Conservation (phyloP, 768 basidiomycete genomes). For the Leccinum aurantiacum region DNA sequence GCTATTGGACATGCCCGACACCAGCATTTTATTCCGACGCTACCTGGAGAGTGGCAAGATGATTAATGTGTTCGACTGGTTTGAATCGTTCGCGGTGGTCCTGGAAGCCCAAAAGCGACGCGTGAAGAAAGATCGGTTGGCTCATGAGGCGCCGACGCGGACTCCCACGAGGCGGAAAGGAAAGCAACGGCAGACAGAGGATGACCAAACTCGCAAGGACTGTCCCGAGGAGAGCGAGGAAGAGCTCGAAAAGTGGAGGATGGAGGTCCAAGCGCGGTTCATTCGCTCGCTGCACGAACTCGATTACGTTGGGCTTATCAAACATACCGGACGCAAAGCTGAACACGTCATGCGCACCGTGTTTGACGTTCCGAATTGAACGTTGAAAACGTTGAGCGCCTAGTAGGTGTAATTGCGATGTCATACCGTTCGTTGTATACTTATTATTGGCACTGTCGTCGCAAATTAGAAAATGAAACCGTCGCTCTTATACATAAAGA, state of each 20-base stretch:
- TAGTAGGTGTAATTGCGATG: constrained; percentile 17
- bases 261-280: constrained; percentile 75
- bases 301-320: constrained; percentile 77
- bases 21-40: constrained; percentile 70
- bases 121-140: not conserved
- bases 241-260: constrained; percentile 51
- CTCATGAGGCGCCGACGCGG: not conserved
- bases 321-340: constrained; percentile 73
- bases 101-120: constrained; percentile 55
- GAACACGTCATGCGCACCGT: constrained; percentile 74
- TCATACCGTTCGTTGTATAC: not conserved
- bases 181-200: constrained; percentile 27
- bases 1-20: constrained; percentile 65
- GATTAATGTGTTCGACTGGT: constrained; percentile 91
- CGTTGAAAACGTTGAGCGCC: not conserved
- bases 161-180: constrained; percentile 28
- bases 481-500: not conserved
- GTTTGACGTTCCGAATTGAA: constrained; percentile 45
- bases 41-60: constrained; percentile 79
- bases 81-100: constrained; percentile 67
- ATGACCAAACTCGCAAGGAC: constrained; percentile 14
- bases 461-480: not conserved
- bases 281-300: constrained; percentile 79
- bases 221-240: constrained; percentile 30
- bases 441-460: not conserved